Evolutionary conservation across 140 eudicot genomes (phyloP), one percentile per base, ranked within the genome.

Genomic region (Anethum foeniculum): DNA sequence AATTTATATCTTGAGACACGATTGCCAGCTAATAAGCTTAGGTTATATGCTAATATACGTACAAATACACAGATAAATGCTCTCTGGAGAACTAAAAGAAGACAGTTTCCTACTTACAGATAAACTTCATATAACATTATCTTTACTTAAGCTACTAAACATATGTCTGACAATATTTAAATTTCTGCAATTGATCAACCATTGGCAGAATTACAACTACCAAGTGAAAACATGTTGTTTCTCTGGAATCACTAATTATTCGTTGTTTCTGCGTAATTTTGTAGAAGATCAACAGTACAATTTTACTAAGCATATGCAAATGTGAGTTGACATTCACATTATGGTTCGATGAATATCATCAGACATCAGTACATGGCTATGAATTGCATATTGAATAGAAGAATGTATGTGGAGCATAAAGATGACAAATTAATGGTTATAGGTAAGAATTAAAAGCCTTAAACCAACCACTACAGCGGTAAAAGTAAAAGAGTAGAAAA

Each of bases 361-460:
- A 60, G 38, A 7, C 5, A 14, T 34, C 38, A 34, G 38, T 34
- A 34, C 7, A 69, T 69, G 2, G 15, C 10, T 14, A 32, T 14
- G 27, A 13, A 5, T 30, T 27, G 43, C 65, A 25, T 14, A 19
- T 6, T 62, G 16, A 60, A 19, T 56, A 28, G 3, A 21, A 56
- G 27, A 21, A 21, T 1, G 27, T n/a, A 56, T 19, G 75, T 38
- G 75, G 19, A 14, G 74, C n/a, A 32, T 7, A 19, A 8, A 44
- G 56, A 39, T 74, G 54, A 73, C 16, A 27, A 43, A 25, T 74
- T 19, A n/a, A 74, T 48, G 44, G 38, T n/a, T 27, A 43, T 43
- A 51, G 81, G 41, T 49, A 15, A n/a, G 43, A 18, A 39, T 19
- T 79, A 60, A 79, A 79, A 79, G 81, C 81, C 60, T 79, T 43